phyloP scores from a whole-genome alignment of 805 yeast species.

The Schizosaccharomyces cryophilus region DNA sequence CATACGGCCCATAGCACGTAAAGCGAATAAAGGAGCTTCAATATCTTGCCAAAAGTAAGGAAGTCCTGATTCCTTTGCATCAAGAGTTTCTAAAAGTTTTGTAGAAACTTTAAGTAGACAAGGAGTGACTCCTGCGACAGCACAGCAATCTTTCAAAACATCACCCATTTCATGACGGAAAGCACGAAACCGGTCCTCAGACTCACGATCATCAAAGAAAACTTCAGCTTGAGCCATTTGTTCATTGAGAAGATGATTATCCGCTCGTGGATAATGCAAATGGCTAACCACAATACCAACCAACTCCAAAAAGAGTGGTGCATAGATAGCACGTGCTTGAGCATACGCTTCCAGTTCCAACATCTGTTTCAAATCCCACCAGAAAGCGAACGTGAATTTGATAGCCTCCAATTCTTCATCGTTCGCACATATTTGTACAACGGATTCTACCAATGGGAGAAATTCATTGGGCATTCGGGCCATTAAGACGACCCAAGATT shows the following conservation, averaged over 20 bases:
- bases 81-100: conserved; percentile 23
- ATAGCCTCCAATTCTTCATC: conserved; percentile 74
- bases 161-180: conserved; percentile 95
- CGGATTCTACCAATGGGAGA: conserved; percentile 45
- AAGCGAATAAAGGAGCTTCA: conserved; percentile 72
- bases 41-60: conserved; percentile 51
- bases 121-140: conserved; percentile 52
- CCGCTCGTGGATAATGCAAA: conserved; percentile 43
- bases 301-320: conserved; percentile 32
- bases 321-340: conserved; percentile 25
- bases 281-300: conserved; percentile 39
- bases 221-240: neutral
- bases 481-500: conserved; percentile 75
- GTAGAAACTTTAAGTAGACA: conserved; percentile 51
- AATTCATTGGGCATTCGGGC: conserved; percentile 48
- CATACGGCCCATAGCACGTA: conserved; percentile 88
- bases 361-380: conserved; percentile 63
- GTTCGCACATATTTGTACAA: conserved; percentile 44
- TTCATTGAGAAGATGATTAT: conserved; percentile 12
- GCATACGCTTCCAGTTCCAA: conserved; percentile 34
- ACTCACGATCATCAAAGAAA: conserved; percentile 48
- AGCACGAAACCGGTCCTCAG: conserved; percentile 76
- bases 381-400: conserved; percentile 73
- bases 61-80: conserved; percentile 16
- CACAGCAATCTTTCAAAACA: conserved; percentile 86